These are phyloP conservation scores for Penicillium brasilianum DNA, from an alignment of 2,329 filamentous ascomycete species.

Conservation along the genomic window DNA sequence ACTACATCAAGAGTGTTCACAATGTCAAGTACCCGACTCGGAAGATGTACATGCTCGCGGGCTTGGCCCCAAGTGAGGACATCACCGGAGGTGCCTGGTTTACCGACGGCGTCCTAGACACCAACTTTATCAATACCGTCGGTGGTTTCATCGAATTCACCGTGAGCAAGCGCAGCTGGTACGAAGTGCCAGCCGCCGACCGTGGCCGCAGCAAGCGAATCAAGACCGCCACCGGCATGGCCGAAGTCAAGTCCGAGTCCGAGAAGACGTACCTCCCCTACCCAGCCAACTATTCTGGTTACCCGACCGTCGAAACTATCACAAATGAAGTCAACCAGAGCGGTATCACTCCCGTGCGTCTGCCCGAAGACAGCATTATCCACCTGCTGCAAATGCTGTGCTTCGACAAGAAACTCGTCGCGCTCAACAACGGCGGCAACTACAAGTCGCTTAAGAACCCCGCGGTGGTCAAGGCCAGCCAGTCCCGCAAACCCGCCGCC, in stretches of 20 bases:
- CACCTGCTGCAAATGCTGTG: constrained; percentile 86
- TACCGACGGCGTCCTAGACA: constrained; percentile 86
- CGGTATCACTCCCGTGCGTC: constrained; percentile 73
- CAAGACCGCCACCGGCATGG: constrained; percentile 42
- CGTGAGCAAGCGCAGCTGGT: constrained; percentile 74
- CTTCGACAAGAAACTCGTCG: constrained; percentile 83
- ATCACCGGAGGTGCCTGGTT: constrained; percentile 96
- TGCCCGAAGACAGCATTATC: constrained; percentile 73
- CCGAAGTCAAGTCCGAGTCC: constrained; percentile 38
- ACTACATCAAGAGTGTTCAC: constrained; percentile 85
- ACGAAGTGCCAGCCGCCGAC: constrained; percentile 52
- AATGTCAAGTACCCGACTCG: constrained; percentile 88
- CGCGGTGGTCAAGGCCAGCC: constrained; percentile 40
- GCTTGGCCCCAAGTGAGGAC: constrained; percentile 82
- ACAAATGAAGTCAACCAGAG: constrained; percentile 73
- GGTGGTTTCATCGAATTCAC: constrained; percentile 74
- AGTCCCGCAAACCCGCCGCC: constrained; percentile 39
- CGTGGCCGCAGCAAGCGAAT: constrained; percentile 50
- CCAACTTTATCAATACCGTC: constrained; percentile 81
- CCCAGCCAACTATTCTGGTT: constrained; percentile 70
- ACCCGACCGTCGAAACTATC: constrained; percentile 80
- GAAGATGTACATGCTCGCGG: constrained; percentile 94
- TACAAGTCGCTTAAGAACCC: constrained; percentile 56
- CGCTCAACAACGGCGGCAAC: constrained; percentile 54
- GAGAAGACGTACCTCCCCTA: constrained; percentile 55